Conservation (phyloP, 169 alveolate genomes). For the Eimeria sp. region DNA sequence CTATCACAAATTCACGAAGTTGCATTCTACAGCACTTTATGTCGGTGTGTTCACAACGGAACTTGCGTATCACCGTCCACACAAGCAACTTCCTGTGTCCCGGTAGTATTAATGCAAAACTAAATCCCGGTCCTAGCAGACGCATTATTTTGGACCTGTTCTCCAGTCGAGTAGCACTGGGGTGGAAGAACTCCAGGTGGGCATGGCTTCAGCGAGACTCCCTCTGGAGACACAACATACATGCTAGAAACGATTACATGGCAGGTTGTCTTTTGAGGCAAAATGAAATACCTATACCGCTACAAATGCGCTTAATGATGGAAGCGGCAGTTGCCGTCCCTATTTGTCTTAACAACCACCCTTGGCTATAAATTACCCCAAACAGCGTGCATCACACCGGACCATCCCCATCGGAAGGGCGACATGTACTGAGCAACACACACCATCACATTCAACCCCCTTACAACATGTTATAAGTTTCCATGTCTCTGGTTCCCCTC, state of each 20-base stretch:
- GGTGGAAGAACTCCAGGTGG: conserved; percentile 75
- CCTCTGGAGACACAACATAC: conserved; percentile 45
- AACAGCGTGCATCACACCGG: conserved; percentile 84
- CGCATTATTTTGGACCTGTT: conserved; percentile 14
- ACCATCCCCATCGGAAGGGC: conserved; percentile 84
- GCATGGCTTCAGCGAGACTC: conserved; percentile 73
- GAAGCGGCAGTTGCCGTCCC: not conserved
- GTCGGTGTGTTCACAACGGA: not conserved
- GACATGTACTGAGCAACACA: conserved; percentile 77
- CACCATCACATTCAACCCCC: not conserved
- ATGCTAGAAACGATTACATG: not conserved
- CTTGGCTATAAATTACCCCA: conserved; percentile 68
- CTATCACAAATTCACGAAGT: not conserved
- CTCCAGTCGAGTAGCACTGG: conserved; percentile 75
- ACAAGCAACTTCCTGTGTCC: not conserved
- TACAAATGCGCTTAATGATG: not conserved
- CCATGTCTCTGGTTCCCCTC: not conserved
- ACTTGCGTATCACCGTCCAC: not conserved
- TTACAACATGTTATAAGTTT: not conserved
- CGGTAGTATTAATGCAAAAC: not conserved
- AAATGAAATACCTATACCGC: not conserved
- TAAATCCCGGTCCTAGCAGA: not conserved
- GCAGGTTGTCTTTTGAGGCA: not conserved
- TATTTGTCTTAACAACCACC: not conserved
- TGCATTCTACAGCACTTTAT: not conserved